Conservation (phyloP, 805 yeast species). For the Lachancea sp. region DNA sequence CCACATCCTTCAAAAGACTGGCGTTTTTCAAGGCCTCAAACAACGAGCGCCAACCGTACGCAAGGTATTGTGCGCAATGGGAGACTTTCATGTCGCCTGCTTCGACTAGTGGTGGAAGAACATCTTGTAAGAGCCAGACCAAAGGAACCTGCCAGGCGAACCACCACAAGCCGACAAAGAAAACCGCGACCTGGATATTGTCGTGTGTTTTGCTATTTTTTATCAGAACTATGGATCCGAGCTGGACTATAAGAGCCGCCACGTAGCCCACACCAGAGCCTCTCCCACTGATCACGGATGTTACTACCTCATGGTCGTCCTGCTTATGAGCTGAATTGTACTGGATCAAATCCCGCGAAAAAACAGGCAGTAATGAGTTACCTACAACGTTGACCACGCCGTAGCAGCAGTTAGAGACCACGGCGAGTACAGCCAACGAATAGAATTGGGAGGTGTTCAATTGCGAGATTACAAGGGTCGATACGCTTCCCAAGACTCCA, state of each 20-base stretch:
- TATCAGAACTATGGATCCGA: constrained; percentile 48
- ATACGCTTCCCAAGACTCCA: constrained; percentile 52
- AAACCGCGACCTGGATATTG: constrained; percentile 49
- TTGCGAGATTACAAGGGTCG: constrained; percentile 43
- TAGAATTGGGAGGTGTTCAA: constrained; percentile 28
- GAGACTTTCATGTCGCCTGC: constrained; percentile 5
- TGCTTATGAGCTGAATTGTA: constrained; percentile 14
- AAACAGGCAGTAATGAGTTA: constrained; percentile 60
- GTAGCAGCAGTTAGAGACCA: constrained; percentile 59
- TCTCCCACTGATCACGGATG: constrained; percentile 52
- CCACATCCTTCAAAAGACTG: constrained; percentile 53
- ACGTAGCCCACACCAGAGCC: constrained; percentile 69
- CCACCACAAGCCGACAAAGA: constrained; percentile 76
- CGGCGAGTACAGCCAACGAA: constrained; percentile 42
- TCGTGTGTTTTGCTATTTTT: constrained; percentile 22
- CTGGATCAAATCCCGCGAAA: constrained; percentile 41
- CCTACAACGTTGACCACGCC: constrained; percentile 80
- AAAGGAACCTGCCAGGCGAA: constrained; percentile 61
- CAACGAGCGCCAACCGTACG: constrained; percentile 59
- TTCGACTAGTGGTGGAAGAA: constrained; percentile 5
- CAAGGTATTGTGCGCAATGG: constrained; percentile 31
- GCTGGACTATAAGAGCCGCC: constrained; percentile 63
- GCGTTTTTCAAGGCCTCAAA: constrained; percentile 53
- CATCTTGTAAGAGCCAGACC: constrained; percentile 35
- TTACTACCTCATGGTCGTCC: constrained; percentile 13